A percentile compares a stretch with the other conserved stretches of the same genome.
Conservation (phyloP, 257 asterid genomes). For the Coffea eugenioides region DNA sequence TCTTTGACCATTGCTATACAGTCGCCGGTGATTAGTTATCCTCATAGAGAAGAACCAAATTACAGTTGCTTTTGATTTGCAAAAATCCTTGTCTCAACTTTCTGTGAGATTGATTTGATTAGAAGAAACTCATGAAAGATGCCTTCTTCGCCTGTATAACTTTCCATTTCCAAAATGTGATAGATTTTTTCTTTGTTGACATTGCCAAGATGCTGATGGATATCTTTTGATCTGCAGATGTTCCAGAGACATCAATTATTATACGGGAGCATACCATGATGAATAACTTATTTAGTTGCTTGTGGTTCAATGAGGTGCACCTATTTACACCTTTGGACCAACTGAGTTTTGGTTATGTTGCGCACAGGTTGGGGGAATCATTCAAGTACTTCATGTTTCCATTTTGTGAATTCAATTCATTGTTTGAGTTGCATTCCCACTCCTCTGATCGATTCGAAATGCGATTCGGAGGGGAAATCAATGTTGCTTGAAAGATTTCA, state of each 20-base stretch:
- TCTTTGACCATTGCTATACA: too few species aligned
- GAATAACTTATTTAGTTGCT: neutral
- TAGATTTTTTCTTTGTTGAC: too few species aligned
- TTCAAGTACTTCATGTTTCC: neutral
- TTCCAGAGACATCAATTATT: neutral
- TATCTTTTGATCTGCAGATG: neutral
- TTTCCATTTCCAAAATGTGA: too few species aligned
- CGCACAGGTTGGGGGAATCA: neutral
- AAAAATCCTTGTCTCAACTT: neutral
- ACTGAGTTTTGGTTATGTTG: neutral
- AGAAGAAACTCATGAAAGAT: too few species aligned
- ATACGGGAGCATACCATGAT: neutral
- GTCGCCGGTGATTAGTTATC: too few species aligned
- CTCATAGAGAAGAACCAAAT: too few species aligned
- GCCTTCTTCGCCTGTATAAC: too few species aligned
- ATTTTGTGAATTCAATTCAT: neutral
- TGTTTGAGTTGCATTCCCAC: neutral
- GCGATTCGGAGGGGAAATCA: too few species aligned
- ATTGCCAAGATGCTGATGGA: too few species aligned
- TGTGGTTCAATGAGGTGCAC: neutral
- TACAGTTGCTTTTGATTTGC: neutral
- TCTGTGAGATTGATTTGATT: neutral
- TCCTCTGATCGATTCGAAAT: neutral
- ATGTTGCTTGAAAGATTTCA: too few species aligned
- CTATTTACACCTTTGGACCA: neutral